Conservation (phyloP, 768 basidiomycete genomes). For the Myochromella boudieri region DNA sequence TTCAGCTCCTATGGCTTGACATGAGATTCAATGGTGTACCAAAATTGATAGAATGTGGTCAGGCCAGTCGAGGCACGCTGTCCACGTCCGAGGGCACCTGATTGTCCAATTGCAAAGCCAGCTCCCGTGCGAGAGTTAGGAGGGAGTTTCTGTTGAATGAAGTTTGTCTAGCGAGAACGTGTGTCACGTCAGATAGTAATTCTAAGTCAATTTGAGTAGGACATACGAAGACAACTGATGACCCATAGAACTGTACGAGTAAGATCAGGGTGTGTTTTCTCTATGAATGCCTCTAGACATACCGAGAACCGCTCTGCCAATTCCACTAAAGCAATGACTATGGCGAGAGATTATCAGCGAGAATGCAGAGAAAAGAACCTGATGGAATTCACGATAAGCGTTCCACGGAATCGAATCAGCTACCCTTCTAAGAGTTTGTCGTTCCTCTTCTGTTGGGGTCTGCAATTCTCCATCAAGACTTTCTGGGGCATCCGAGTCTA, state of each 20-base stretch:
- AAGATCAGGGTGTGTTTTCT: not conserved
- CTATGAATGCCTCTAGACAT: conserved; percentile 13
- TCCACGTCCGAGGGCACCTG: conserved; percentile 66
- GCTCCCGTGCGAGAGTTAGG: conserved; percentile 65
- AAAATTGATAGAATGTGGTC: conserved; percentile 70
- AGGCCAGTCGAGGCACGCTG: conserved; percentile 75
- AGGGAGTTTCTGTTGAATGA: conserved; percentile 72
- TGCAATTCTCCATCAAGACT: conserved; percentile 51
- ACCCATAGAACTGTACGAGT: conserved; percentile 40
- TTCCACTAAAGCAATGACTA: conserved; percentile 68
- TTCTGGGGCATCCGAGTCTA: conserved; percentile 16
- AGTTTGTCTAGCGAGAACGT: conserved; percentile 54
- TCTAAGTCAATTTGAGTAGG: not conserved
- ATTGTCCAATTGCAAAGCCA: conserved; percentile 49
- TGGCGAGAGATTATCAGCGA: not conserved
- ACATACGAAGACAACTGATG: conserved; percentile 49
- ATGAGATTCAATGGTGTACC: conserved; percentile 36
- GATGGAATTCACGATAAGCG: conserved; percentile 44
- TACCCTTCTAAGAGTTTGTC: conserved; percentile 56
- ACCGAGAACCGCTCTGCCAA: conserved; percentile 76
- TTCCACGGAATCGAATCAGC: conserved; percentile 59
- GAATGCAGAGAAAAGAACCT: not conserved
- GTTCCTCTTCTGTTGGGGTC: conserved; percentile 66
- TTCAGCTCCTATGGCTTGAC: not conserved
- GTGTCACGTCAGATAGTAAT: not conserved